phyloP scores from a whole-genome alignment of 306 rosid genomes.

The Prinsepia uniflora region DNA sequence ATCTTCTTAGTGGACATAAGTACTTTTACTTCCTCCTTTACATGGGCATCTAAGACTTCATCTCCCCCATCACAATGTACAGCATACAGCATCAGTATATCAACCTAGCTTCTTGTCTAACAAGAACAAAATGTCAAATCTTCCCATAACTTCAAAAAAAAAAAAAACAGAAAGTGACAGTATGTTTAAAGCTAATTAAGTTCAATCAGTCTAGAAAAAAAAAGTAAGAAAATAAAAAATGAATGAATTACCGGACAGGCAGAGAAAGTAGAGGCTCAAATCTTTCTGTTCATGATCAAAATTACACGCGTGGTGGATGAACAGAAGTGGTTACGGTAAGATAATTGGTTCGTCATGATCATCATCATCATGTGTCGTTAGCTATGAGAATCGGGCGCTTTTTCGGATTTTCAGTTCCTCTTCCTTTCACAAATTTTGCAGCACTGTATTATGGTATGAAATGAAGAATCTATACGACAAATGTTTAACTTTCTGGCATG shows the following conservation, averaged over 20 bases:
- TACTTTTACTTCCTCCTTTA: constrained; percentile 21
- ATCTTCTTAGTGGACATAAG: constrained; percentile 35
- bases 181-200: neutral
- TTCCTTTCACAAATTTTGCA: constrained; percentile 17
- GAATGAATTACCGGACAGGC: neutral
- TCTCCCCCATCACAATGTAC: constrained; percentile 19
- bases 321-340: constrained; percentile 1
- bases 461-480: constrained; percentile 23
- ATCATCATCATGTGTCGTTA: constrained; percentile 19
- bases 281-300: neutral
- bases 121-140: constrained; percentile 51
- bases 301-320: constrained; percentile 2
- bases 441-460: constrained; percentile 14
- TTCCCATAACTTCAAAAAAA: neutral
- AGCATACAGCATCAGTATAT: constrained; percentile 4
- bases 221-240: too few species aligned
- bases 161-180: neutral
- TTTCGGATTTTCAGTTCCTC: constrained; percentile 15
- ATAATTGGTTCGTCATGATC: constrained; percentile 16
- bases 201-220: too few species aligned
- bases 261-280: neutral
- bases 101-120: constrained; percentile 11
- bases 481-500: neutral
- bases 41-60: constrained; percentile 50
- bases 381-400: neutral